Evolutionary conservation across 768 basidiomycete species (phyloP).

Genomic region (Pulveroboletus sp.): DNA sequence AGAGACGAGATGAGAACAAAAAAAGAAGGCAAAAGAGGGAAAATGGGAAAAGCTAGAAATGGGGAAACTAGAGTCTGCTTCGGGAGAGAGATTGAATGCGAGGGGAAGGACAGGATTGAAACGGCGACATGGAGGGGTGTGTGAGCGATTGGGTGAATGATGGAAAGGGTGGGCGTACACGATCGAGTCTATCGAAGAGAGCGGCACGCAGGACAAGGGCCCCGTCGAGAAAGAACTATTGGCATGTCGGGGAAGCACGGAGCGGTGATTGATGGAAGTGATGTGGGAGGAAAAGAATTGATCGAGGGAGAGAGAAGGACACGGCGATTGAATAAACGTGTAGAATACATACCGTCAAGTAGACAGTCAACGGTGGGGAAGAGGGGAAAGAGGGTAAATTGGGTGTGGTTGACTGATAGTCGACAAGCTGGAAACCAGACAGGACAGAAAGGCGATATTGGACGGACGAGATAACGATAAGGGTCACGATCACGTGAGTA

Average conservation of each 20-base stretch:
- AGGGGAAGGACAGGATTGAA: constrained; percentile 1
- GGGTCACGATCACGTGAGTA: too few species aligned
- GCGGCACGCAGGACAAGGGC: constrained; percentile 5
- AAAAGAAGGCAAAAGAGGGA: constrained; percentile 2
- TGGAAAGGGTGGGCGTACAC: not conserved
- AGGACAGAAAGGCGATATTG: too few species aligned
- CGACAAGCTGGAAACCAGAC: not conserved
- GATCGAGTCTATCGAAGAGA: constrained; percentile 5
- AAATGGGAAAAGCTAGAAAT: not conserved
- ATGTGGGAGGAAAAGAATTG: constrained; percentile 23
- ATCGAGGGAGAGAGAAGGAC: constrained; percentile 11
- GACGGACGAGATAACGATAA: too few species aligned
- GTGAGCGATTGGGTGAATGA: not conserved
- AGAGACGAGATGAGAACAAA: not conserved
- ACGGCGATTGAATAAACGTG: constrained; percentile 8
- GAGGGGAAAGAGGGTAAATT: constrained; percentile 20
- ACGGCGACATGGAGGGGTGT: not conserved
- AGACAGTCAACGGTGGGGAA: constrained; percentile 17
- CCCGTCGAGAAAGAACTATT: constrained; percentile 9
- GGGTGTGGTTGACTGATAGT: not conserved
- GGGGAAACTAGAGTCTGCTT: not conserved
- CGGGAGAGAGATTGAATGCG: not conserved
- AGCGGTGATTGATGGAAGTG: constrained; percentile 19
- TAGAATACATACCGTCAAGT: constrained; percentile 2
- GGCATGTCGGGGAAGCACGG: constrained; percentile 2